Base-by-base conservation (phyloP, 805 yeast species). In the Suhomyces vadensis region DNA sequence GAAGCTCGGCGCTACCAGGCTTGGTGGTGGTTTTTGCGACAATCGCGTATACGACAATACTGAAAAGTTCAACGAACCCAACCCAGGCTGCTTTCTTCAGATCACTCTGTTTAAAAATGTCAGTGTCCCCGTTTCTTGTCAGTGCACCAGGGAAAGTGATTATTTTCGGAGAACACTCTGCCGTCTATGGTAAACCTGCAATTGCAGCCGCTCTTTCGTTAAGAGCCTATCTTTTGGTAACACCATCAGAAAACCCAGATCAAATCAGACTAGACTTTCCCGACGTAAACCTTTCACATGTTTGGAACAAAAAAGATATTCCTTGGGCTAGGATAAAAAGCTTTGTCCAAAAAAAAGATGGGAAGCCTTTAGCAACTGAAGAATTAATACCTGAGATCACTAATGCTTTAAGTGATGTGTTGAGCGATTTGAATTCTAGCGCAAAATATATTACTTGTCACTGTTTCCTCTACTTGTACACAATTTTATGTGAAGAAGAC, bases 91-190 rank as follows among this genome's bases (percentile, higher is more conserved):
- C 11, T 11, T 26, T 3, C 4, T 9, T 3, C 5, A n/a, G 2
- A n/a, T n/a, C n/a, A n/a, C n/a, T n/a, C n/a, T n/a, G n/a, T n/a
- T n/a, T n/a, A n/a, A n/a, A 4, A 3, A 27, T 13, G 4, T 13
- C n/a, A 9, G 33, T 29, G 33, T 33, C 37, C 1, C 86, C 89
- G 14, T 88, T 91, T 62, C 65, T 81, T 40, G 87, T 89, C 1
- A 87, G 96, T 42, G 94, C 99, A 1, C 99, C 99, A 0, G 99
- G 99, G 3, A 94, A 94, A 59, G 96, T 90, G 36, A 94, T 94
- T 54, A 74, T 94, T 26, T 94, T 91, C 63, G 99, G 99, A 17
- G 99, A 94, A 60, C 99, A 94, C 59, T 87, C 97, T 6, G 98
- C 95, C 1, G 99, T 94, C 0, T 87, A 87, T 61, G 83, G 87